phyloP scores from a whole-genome alignment of 2,329 filamentous ascomycete species.

The Colletotrichum siamense region DNA sequence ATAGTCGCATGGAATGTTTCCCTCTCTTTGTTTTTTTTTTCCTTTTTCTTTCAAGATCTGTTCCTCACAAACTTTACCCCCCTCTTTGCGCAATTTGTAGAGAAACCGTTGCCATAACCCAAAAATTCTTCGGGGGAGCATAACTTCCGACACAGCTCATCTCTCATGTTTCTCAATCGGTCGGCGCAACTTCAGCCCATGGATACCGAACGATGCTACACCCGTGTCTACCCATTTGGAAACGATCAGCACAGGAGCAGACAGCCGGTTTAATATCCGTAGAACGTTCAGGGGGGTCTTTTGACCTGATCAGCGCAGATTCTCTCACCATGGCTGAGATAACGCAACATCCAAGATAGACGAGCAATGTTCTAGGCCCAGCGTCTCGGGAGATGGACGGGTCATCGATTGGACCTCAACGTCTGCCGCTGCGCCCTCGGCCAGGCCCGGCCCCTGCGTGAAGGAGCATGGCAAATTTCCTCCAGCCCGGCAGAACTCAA shows the following conservation, averaged over 20 bases:
- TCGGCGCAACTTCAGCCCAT: not conserved
- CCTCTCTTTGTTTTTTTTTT: not conserved
- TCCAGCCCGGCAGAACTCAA: not conserved
- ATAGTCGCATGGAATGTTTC: not conserved
- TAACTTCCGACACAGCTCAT: not conserved
- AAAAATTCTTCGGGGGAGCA: not conserved
- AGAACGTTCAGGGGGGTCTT: not conserved
- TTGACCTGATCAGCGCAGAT: not conserved
- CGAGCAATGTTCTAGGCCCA: not conserved
- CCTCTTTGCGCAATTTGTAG: not conserved
- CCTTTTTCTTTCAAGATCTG: too few species aligned
- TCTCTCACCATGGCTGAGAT: not conserved
- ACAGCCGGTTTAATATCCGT: not conserved
- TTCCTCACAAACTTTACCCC: not conserved
- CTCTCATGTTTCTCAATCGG: not conserved
- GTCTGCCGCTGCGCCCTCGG: not conserved
- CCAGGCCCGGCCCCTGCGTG: not conserved
- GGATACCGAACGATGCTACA: not conserved
- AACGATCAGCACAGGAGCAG: not conserved
- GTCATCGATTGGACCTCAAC: not conserved
- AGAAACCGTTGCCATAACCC: not conserved
- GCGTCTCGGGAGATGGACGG: not conserved
- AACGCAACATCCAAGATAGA: not conserved
- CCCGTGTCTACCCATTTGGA: slow-evolving; percentile 7
- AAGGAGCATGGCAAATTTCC: not conserved